A percentile compares a stretch with the other conserved stretches of the same genome.
phyloP scores from a whole-genome alignment of 305 asterid genomes.

The Fraxinus sp. region DNA sequence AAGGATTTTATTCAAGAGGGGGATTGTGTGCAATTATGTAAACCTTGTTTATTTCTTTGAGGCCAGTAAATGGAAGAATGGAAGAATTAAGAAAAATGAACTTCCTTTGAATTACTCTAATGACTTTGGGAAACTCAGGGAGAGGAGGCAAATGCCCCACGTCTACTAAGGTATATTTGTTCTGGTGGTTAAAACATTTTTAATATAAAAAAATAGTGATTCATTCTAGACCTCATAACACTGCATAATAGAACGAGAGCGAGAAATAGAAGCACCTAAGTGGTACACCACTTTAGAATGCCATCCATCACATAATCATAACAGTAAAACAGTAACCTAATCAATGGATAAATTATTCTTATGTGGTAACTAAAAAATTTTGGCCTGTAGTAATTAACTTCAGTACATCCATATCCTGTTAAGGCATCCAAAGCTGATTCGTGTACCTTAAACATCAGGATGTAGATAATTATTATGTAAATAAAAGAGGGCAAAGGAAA shows the following conservation, averaged over 20 bases:
- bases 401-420: slow-evolving; percentile 10
- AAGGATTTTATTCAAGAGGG: background rate
- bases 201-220: background rate
- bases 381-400: background rate
- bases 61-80: background rate
- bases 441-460: background rate
- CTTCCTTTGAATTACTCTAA: background rate
- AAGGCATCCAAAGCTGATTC: slow-evolving; percentile 11
- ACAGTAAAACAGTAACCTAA: background rate
- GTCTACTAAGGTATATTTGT: background rate
- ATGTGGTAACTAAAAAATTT: background rate
- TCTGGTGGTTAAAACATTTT: background rate
- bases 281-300: background rate
- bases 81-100: background rate
- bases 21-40: background rate
- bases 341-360: background rate
- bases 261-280: background rate
- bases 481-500: slow-evolving; percentile 13
- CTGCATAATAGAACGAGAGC: background rate
- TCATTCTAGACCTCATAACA: background rate
- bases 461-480: background rate
- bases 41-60: background rate
- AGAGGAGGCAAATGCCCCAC: background rate
- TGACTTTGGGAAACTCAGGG: background rate
- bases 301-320: background rate